Percentiles rank a stretch among this genome's conserved stretches.
Evolutionary conservation across 768 basidiomycete genomes (phyloP).

Genomic region (Trametes maxima): DNA sequence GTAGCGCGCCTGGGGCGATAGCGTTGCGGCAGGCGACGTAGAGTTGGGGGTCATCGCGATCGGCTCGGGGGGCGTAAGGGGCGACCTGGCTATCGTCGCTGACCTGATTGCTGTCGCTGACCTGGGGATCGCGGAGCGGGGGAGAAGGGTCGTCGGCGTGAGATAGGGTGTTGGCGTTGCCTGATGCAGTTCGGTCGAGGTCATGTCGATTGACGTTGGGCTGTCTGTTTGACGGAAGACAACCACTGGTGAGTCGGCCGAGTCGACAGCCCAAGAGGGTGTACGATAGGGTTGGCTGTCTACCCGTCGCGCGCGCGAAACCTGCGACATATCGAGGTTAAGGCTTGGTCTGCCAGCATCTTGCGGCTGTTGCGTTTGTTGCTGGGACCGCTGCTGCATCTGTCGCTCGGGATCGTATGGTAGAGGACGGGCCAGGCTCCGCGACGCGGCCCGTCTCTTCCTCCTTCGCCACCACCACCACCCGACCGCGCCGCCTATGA

Average conservation of each 20-base stretch:
- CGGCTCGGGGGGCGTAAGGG: neutral
- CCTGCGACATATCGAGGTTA: constrained; percentile 19
- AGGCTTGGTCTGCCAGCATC: neutral
- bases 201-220: constrained; percentile 21
- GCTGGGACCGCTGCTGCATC: no score
- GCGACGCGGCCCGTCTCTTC: neutral
- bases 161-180: constrained; percentile 13
- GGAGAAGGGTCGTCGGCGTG: constrained; percentile 1
- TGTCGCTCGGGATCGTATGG: constrained; percentile 10
- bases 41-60: constrained; percentile 13
- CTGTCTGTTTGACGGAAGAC: constrained; percentile 9
- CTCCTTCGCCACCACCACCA: constrained; percentile 29
- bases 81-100: neutral
- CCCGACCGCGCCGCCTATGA: constrained; percentile 29
- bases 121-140: neutral
- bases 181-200: constrained; percentile 6
- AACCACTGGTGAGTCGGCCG: neutral
- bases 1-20: constrained; percentile 15
- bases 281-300: constrained; percentile 2
- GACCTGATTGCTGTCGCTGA: neutral
- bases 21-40: constrained; percentile 19
- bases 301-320: constrained; percentile 1
- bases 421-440: constrained; percentile 11
- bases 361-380: neutral
- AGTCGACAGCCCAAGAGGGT: constrained; percentile 16